Evolutionary conservation across 75 land plant genomes (phyloP).

Genomic region (Sequoia sempervirens): DNA sequence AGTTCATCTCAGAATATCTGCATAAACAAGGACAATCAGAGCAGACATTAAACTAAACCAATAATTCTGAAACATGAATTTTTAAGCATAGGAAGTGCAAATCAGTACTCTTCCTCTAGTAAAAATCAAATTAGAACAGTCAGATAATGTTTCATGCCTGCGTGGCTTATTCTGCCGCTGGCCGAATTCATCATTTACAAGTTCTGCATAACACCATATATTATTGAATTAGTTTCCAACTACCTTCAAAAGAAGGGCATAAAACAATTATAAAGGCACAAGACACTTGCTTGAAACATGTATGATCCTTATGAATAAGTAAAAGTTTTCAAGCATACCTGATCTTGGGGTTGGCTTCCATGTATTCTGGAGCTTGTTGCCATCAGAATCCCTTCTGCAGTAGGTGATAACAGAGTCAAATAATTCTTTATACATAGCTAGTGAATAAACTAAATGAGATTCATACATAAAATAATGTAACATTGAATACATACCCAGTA

Average conservation of each 20-base stretch:
- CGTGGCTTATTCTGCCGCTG: conserved; percentile 74
- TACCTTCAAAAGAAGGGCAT: not conserved
- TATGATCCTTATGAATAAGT: not conserved
- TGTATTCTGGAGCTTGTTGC: not conserved
- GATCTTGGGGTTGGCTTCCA: conserved; percentile 13
- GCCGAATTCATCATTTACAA: conserved; percentile 48
- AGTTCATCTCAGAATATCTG: conserved; percentile 82
- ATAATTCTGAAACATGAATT: not conserved
- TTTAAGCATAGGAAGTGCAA: not conserved
- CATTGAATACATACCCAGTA: conserved; percentile 23
- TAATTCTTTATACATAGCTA: not conserved
- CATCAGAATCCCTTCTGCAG: conserved; percentile 7
- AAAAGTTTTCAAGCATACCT: not conserved
- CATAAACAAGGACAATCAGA: conserved; percentile 5
- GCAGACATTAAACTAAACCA: conserved; percentile 1
- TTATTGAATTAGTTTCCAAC: not conserved
- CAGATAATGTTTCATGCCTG: conserved; percentile 24
- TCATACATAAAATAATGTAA: not conserved
- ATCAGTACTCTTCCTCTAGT: not conserved
- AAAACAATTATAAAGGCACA: not conserved
- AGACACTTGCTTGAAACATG: not conserved
- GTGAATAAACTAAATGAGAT: not conserved
- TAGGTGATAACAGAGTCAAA: not conserved
- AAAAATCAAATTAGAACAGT: not conserved
- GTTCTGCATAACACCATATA: conserved; percentile 20